Conservation (phyloP, 306 rosid genomes). For the Prunus fruticosa region DNA sequence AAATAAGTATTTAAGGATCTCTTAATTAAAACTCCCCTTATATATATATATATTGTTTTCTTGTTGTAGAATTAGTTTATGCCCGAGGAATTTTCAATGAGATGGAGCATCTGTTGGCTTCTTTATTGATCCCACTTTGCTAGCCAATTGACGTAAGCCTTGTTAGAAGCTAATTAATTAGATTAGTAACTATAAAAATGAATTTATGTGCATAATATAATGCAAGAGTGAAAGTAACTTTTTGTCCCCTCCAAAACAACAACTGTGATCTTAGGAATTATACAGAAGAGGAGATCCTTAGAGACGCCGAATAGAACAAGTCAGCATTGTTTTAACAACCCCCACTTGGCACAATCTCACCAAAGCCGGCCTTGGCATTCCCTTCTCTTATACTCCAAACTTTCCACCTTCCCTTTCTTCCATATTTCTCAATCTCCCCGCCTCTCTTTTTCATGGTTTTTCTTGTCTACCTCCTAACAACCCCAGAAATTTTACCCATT, state of each 20-base stretch:
- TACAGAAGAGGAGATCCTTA: not conserved
- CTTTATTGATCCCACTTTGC: not conserved
- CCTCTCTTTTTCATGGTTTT: not conserved
- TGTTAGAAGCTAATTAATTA: not conserved
- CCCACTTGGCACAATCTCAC: conserved; percentile 54
- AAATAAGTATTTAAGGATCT: too few species aligned
- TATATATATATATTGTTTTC: not conserved
- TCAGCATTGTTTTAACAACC: conserved; percentile 67
- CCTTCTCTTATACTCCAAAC: conserved; percentile 15
- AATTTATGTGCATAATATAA: not conserved
- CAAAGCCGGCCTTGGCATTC: conserved; percentile 47
- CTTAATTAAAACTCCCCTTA: rapidly evolving
- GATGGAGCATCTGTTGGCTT: conserved; percentile 9
- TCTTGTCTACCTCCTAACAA: not conserved
- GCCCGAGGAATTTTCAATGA: not conserved
- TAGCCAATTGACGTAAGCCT: conserved; percentile 2
- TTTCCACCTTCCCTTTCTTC: conserved; percentile 10
- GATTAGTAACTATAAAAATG: conserved; percentile 7
- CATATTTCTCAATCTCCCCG: not conserved
- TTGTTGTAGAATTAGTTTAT: conserved; percentile 1
- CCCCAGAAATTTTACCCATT: not conserved
- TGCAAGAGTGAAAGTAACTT: conserved; percentile 24
- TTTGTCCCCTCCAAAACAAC: conserved; percentile 3
- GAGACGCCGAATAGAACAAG: conserved; percentile 64
- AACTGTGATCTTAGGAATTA: conserved; percentile 10